Percentiles rank a stretch among this genome's conserved stretches.
These are phyloP conservation scores for Nevesoporus exiguus DNA, from an alignment of 768 basidiomycete genomes.

Conservation along the genomic window DNA sequence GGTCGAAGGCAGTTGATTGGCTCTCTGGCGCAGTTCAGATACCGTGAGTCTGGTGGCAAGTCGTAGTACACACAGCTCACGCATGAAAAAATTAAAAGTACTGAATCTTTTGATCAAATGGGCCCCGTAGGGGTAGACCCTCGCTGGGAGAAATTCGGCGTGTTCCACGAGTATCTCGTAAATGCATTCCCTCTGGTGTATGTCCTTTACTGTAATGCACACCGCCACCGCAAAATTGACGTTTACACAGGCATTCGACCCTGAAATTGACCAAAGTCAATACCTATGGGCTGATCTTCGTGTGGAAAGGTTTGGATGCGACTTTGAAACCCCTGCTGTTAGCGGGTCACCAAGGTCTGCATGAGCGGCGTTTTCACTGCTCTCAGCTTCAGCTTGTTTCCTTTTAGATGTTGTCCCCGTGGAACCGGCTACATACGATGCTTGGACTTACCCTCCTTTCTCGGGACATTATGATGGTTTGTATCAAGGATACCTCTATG, in stretches of 20 bases:
- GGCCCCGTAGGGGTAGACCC: slow-evolving; percentile 44
- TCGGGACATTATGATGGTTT: slow-evolving; percentile 59
- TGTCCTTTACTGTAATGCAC: slow-evolving; percentile 16
- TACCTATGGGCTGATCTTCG: slow-evolving; percentile 56
- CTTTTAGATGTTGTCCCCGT: slow-evolving; percentile 66
- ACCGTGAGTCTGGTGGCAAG: slow-evolving; percentile 34
- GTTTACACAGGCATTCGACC: slow-evolving; percentile 39
- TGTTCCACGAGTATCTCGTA: slow-evolving; percentile 54
- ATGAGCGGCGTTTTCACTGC: background rate
- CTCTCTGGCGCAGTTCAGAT: slow-evolving; percentile 39
- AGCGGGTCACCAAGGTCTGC: slow-evolving; percentile 50
- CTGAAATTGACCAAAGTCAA: slow-evolving; percentile 57
- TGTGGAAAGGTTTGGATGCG: slow-evolving; percentile 51
- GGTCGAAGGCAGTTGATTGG: slow-evolving; percentile 33
- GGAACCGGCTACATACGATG: slow-evolving; percentile 46
- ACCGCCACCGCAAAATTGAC: background rate
- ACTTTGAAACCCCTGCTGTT: slow-evolving; percentile 55
- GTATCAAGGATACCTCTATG: background rate
- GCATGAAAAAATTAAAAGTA: slow-evolving; percentile 31
- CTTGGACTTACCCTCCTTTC: slow-evolving; percentile 63
- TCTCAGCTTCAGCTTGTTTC: background rate
- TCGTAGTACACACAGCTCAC: slow-evolving; percentile 2
- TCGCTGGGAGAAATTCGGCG: slow-evolving; percentile 52
- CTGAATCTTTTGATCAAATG: slow-evolving; percentile 51
- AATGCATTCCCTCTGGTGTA: slow-evolving; percentile 62